Conservation (phyloP, 768 basidiomycete genomes). For the Trametes sanguinea region DNA sequence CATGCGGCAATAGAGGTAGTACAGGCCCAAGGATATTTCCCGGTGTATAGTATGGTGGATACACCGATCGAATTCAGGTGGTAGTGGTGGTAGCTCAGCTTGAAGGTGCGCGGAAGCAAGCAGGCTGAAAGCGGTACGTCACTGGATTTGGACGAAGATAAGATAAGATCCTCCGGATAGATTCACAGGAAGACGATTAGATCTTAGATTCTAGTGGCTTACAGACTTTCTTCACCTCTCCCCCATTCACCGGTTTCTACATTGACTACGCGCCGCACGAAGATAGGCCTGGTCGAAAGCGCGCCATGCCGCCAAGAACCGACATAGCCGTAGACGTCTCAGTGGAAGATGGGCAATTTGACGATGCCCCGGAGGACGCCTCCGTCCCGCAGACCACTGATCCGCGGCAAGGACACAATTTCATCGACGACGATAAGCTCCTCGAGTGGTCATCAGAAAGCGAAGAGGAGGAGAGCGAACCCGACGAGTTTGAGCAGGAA, state of each 20-base stretch:
- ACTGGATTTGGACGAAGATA: neutral
- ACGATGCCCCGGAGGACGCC: conserved; percentile 52
- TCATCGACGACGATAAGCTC: conserved; percentile 35
- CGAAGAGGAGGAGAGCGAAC: conserved; percentile 42
- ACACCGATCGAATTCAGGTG: too few species aligned
- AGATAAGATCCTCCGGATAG: conserved; percentile 2
- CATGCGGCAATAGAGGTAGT: neutral
- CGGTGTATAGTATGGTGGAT: too few species aligned
- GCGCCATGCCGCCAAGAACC: neutral
- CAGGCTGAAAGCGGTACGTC: too few species aligned
- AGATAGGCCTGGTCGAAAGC: neutral
- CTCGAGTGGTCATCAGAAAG: conserved; percentile 32
- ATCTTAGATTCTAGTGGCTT: neutral
- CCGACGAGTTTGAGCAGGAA: conserved; percentile 39
- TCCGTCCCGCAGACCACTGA: conserved; percentile 17
- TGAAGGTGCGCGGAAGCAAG: too few species aligned
- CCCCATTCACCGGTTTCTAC: neutral
- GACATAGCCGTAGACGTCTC: conserved; percentile 12
- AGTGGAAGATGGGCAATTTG: conserved; percentile 58
- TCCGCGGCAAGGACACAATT: conserved; percentile 33
- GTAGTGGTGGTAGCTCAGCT: too few species aligned
- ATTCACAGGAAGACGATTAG: neutral
- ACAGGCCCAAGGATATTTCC: too few species aligned
- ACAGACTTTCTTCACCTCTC: neutral
- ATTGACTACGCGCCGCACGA: neutral